These are phyloP conservation scores for Psilocybe cyanescens DNA, from an alignment of 768 basidiomycete genomes.

Conservation along the genomic window DNA sequence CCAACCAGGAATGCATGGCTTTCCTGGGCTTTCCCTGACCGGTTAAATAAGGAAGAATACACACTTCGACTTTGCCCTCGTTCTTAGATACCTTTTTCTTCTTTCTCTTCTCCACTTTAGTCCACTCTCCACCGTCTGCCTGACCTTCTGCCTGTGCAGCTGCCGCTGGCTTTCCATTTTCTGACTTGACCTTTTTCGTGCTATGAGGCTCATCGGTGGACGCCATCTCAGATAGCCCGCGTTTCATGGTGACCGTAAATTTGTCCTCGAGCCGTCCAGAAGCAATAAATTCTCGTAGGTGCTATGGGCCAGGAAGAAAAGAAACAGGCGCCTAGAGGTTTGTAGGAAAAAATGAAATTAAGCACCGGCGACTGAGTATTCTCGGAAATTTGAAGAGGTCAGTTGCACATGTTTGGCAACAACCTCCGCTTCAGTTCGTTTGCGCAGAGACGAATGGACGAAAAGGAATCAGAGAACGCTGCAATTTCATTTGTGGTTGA, in stretches of 20 bases:
- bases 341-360: not conserved
- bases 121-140: constrained; percentile 47
- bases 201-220: constrained; percentile 1
- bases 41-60: constrained; percentile 10
- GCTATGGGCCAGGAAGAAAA: not conserved
- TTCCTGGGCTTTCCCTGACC: constrained; percentile 4
- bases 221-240: constrained; percentile 1
- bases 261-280: too few relatives aligned
- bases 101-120: constrained; percentile 73
- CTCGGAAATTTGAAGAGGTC: not conserved
- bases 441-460: not conserved
- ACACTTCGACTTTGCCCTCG: constrained; percentile 64
- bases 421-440: constrained; percentile 34
- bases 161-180: not conserved
- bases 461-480: not conserved
- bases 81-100: constrained; percentile 67
- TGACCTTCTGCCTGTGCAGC: not conserved
- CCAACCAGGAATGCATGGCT: constrained; percentile 7
- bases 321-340: not conserved
- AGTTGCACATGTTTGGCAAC: constrained; percentile 21
- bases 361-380: not conserved
- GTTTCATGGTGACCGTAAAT: not conserved
- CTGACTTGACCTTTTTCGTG: constrained; percentile 22
- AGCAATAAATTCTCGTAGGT: not conserved
- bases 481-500: not conserved